Evolutionary conservation across 176 grass and related monocot genomes (phyloP).

Genomic region (Luzula sylvatica): DNA sequence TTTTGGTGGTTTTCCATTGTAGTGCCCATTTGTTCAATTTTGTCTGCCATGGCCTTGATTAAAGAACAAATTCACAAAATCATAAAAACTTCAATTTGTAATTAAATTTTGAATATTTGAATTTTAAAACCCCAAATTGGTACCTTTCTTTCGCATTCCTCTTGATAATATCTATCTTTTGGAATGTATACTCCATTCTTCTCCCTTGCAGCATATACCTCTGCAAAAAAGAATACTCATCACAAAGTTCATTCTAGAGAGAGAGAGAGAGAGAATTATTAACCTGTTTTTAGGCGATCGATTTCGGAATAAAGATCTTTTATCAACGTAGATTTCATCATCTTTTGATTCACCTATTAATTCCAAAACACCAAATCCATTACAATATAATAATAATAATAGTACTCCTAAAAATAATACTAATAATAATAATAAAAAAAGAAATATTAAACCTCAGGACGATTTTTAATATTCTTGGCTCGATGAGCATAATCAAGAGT

Average conservation of each 20-base stretch:
- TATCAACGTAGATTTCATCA: constrained; percentile 99
- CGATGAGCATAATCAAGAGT: constrained; percentile 94
- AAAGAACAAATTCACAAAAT: neutral
- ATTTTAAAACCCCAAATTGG: neutral
- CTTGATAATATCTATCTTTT: constrained; percentile 77
- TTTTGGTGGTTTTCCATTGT: constrained; percentile 58
- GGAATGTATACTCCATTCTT: constrained; percentile 97
- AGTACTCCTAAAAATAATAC: neutral
- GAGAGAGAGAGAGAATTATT: constrained; percentile 5
- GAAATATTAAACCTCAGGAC: constrained; percentile 55
- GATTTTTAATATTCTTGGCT: constrained; percentile 96
- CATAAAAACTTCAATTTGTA: too few species aligned
- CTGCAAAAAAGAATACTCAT: constrained; percentile 34
- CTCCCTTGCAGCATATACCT: constrained; percentile 95
- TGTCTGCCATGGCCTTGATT: constrained; percentile 74
- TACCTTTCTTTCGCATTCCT: constrained; percentile 95
- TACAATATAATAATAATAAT: neutral
- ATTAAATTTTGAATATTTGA: neutral
- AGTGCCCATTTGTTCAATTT: constrained; percentile 71
- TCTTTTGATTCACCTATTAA: constrained; percentile 86
- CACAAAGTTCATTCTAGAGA: neutral
- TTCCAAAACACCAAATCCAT: neutral
- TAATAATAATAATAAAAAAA: neutral
- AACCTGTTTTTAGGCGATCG: constrained; percentile 88
- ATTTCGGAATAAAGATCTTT: constrained; percentile 99